Conservation (phyloP, 2,329 filamentous ascomycete genomes). For the Amylocarpus encephaloides region DNA sequence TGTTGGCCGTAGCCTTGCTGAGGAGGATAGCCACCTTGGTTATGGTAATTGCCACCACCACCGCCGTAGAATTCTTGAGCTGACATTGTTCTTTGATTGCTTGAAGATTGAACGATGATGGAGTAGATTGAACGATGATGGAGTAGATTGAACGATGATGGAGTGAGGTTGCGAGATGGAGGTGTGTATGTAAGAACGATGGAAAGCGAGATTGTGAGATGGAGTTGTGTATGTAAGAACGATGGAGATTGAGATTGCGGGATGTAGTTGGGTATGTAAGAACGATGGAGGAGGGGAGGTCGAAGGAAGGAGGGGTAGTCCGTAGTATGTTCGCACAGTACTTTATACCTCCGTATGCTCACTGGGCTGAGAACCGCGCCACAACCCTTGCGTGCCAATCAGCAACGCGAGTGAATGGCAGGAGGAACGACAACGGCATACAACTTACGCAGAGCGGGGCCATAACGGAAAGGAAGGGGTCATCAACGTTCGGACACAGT, state of each 20-base stretch:
- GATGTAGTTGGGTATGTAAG: neutral
- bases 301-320: conserved; percentile 3
- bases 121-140: neutral
- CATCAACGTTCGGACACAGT: too few relatives aligned
- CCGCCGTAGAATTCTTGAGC: conserved; percentile 27
- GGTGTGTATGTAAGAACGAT: neutral
- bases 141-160: too few relatives aligned
- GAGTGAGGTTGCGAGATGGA: neutral
- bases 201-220: neutral
- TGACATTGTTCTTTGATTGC: conserved; percentile 19
- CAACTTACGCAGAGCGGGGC: too few relatives aligned
- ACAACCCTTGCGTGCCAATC: too few relatives aligned
- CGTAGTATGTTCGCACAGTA: too few relatives aligned
- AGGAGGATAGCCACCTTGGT: conserved; percentile 8
- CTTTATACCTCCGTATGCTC: too few relatives aligned
- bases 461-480: too few relatives aligned
- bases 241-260: neutral
- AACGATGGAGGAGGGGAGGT: neutral
- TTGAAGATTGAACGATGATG: neutral
- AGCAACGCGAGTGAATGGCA: too few relatives aligned
- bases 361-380: too few relatives aligned
- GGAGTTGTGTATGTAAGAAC: too few relatives aligned
- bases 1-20: conserved; percentile 8
- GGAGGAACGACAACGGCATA: too few relatives aligned
- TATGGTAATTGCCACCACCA: conserved; percentile 6